Percentiles rank a stretch among this genome's conserved stretches.
Evolutionary conservation across 805 yeast genomes (phyloP).

Genomic region (Candida koratica): DNA sequence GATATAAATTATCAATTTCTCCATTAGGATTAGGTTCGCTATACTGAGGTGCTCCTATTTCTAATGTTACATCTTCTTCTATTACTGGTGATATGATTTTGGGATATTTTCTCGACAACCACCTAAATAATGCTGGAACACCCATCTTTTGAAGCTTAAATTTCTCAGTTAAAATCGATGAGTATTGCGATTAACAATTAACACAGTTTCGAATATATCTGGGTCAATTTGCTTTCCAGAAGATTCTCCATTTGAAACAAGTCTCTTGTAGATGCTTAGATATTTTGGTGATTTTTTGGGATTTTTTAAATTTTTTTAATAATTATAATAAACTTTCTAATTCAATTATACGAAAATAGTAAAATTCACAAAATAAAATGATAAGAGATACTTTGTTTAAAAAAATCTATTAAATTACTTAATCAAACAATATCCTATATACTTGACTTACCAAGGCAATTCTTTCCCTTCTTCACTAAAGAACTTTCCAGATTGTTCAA

Average conservation of each 20-base stretch:
- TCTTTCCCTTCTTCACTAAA: slow-evolving; percentile 5
- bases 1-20: slow-evolving; percentile 85
- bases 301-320: too few species aligned
- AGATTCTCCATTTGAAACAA: too few species aligned
- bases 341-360: too few species aligned
- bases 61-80: slow-evolving; percentile 67
- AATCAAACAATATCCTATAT: too few species aligned
- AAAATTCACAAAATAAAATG: too few species aligned
- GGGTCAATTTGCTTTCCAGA: too few species aligned
- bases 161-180: slow-evolving; percentile 1
- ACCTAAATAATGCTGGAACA: slow-evolving; percentile 96
- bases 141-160: slow-evolving; percentile 51
- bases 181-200: neutral
- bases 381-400: too few species aligned
- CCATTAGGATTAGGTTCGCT: slow-evolving; percentile 87
- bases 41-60: slow-evolving; percentile 62
- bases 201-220: too few species aligned
- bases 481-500: slow-evolving; percentile 9
- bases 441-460: slow-evolving; percentile 7
- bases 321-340: too few species aligned
- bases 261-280: too few species aligned
- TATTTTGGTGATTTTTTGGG: too few species aligned
- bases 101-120: slow-evolving; percentile 92
- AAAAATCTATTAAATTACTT: too few species aligned
- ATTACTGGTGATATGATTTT: slow-evolving; percentile 88